Conservation (phyloP, 2,329 filamentous ascomycete genomes). For the Leptosphaerulina australis region DNA sequence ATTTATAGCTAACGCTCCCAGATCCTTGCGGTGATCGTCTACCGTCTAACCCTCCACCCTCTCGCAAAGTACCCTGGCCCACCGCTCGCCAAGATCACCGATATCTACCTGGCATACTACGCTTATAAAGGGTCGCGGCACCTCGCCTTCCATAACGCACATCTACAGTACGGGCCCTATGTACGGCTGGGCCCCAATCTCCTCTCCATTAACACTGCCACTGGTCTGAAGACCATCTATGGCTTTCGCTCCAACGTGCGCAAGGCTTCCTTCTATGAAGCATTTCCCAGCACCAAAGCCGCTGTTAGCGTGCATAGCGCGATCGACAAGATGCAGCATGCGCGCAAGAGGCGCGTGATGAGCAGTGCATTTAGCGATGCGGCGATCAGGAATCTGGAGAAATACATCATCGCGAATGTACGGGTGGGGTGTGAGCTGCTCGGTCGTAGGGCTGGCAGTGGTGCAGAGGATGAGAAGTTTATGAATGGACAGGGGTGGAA, state of each 20-base stretch:
- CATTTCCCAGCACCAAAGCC: slow-evolving; percentile 53
- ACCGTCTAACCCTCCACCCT: slow-evolving; percentile 52
- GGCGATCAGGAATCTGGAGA: slow-evolving; percentile 55
- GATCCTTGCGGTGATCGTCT: slow-evolving; percentile 40
- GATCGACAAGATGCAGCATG: slow-evolving; percentile 55
- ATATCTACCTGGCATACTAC: slow-evolving; percentile 62
- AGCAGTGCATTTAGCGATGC: slow-evolving; percentile 55
- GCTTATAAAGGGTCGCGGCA: slow-evolving; percentile 77
- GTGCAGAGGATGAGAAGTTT: slow-evolving; percentile 25
- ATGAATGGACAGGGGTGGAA: slow-evolving; percentile 46
- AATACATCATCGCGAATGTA: slow-evolving; percentile 53
- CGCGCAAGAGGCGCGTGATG: slow-evolving; percentile 55
- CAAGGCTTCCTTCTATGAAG: slow-evolving; percentile 57
- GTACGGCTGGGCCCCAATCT: slow-evolving; percentile 82
- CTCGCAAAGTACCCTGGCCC: slow-evolving; percentile 53
- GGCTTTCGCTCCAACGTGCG: slow-evolving; percentile 55
- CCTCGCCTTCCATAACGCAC: slow-evolving; percentile 72
- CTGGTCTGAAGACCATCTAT: slow-evolving; percentile 57
- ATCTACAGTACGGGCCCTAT: slow-evolving; percentile 71
- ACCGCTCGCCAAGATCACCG: slow-evolving; percentile 46
- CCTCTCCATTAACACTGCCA: slow-evolving; percentile 75
- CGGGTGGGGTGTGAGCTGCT: slow-evolving; percentile 49
- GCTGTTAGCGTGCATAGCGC: slow-evolving; percentile 53
- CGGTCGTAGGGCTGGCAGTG: slow-evolving; percentile 24
- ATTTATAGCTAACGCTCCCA: slow-evolving; percentile 20